Evolutionary conservation across 805 yeast genomes (phyloP), one percentile per base, ranked within the genome.

Genomic region (Lachancea fermentati): DNA sequence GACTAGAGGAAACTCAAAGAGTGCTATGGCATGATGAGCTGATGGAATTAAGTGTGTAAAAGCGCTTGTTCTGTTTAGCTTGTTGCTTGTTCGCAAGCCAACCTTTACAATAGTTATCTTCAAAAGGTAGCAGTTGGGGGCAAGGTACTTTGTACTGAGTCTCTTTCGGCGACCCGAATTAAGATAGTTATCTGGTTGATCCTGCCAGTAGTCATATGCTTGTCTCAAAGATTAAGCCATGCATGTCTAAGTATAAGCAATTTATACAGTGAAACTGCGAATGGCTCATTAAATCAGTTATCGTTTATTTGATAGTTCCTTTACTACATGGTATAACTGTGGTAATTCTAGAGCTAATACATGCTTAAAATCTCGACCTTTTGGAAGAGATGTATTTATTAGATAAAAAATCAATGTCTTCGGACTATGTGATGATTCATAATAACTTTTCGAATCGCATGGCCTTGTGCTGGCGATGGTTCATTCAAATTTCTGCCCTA

Each of bases 171-270:
- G 43, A 29, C 29, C 41, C 24, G 30, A 32, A 32, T 32, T 30
- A 51, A 36, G 52, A 49, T 51, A 51, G 55, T 66, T 67, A 66
- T 63, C 70, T 66, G 70, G 71, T 67, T 67, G 71, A 67, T 68
- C 71, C 71, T 67, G 70, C 71, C 71, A 67, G 71, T 67, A 68
- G 70, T 67, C 70, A 65, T 68, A 68, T 68, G 72, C 72, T 67
- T 68, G 71, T 67, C 71, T 66, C 71, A 68, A 68, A 68, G 71
- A 68, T 68, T 65, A 66, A 66, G 71, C 71, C 69, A 67, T 67
- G 69, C 58, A 41, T 66, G 72, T 66, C 70, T 66, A 67, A 67
- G 71, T 66, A 66, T 65, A 66, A 67, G 69, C 71, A 63, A 60
- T 50, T 60, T 64, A 65, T 62, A 63, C 67, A 67, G 71, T 68